These are phyloP conservation scores for Penicillium cosmopolitanum DNA, from an alignment of 495 filamentous ascomycete genomes.

Conservation along the genomic window DNA sequence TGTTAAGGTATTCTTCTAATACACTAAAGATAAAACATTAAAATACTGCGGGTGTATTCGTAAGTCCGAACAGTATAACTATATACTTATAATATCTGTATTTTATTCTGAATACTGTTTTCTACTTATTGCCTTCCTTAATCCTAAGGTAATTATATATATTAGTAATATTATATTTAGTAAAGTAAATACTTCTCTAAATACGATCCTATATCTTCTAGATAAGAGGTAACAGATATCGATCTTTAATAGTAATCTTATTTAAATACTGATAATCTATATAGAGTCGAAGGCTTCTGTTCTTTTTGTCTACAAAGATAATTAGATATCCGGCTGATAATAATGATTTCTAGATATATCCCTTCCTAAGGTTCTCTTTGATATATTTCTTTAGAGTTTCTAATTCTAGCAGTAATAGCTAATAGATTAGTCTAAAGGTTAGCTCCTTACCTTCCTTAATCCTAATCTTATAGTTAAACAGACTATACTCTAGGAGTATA, in stretches of 20 bases:
- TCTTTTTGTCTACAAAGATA: constrained; percentile 32
- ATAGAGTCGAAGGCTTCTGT: constrained; percentile 14
- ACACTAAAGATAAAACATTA: constrained; percentile 35
- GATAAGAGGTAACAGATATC: constrained; percentile 22
- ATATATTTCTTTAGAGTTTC: no score
- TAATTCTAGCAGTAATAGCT: no score
- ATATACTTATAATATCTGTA: constrained; percentile 31
- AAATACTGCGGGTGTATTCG: constrained; percentile 24
- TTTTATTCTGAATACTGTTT: constrained; percentile 39
- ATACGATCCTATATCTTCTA: constrained; percentile 19
- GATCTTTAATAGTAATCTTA: constrained; percentile 22
- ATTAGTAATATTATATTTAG: constrained; percentile 23
- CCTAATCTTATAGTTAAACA: no score
- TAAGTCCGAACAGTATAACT: constrained; percentile 25
- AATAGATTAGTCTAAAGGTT: no score
- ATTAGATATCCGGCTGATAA: constrained; percentile 15
- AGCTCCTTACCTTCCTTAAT: no score
- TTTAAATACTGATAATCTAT: constrained; percentile 28
- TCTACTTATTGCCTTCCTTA: constrained; percentile 25
- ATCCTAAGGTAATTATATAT: constrained; percentile 15
- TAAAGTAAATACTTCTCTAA: constrained; percentile 21
- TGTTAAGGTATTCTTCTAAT: constrained; percentile 26
- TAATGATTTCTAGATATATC: constrained; percentile 17
- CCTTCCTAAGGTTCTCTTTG: constrained; percentile 20
- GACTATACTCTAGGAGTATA: no score